Percentiles rank a stretch among this genome's conserved stretches.
Conservation (phyloP, 768 basidiomycete species). For the Lentinula sp. region DNA sequence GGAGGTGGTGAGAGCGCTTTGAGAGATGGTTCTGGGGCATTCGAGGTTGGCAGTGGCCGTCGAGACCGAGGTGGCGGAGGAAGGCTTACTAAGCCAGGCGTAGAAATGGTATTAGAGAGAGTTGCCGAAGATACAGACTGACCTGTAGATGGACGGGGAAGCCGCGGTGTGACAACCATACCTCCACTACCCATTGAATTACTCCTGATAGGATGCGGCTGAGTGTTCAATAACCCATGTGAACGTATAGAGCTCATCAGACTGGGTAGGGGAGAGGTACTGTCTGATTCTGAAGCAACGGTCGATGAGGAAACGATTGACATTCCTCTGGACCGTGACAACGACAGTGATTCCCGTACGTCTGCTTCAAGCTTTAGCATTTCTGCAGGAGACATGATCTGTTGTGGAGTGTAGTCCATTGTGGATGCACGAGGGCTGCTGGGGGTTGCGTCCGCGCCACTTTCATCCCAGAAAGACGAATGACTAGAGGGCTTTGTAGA, state of each 20-base stretch:
- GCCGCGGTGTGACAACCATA: constrained; percentile 14
- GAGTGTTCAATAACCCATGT: background rate
- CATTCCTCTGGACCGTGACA: constrained; percentile 24
- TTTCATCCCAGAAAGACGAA: constrained; percentile 47
- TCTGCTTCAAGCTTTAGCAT: constrained; percentile 56
- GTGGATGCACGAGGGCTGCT: constrained; percentile 23
- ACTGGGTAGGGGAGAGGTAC: background rate
- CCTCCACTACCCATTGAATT: constrained; percentile 22
- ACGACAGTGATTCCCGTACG: constrained; percentile 21
- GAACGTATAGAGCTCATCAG: background rate
- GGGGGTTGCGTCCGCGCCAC: constrained; percentile 26
- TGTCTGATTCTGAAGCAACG: constrained; percentile 8
- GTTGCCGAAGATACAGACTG: background rate
- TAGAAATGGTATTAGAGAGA: background rate
- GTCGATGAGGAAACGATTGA: constrained; percentile 37
- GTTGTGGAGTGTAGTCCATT: constrained; percentile 52
- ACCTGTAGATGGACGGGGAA: constrained; percentile 7
- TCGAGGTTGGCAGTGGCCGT: background rate
- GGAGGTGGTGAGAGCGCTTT: constrained; percentile 3
- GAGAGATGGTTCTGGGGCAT: background rate
- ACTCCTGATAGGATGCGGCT: background rate
- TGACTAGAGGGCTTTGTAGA: constrained; percentile 16
- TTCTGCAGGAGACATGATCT: constrained; percentile 64
- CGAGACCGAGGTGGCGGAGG: constrained; percentile 9
- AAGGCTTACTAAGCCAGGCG: constrained; percentile 5